Evolutionary conservation across 805 yeast genomes (phyloP), one percentile per base, ranked within the genome.

Genomic region (Schwanniomyces pseudopolymorphus): DNA sequence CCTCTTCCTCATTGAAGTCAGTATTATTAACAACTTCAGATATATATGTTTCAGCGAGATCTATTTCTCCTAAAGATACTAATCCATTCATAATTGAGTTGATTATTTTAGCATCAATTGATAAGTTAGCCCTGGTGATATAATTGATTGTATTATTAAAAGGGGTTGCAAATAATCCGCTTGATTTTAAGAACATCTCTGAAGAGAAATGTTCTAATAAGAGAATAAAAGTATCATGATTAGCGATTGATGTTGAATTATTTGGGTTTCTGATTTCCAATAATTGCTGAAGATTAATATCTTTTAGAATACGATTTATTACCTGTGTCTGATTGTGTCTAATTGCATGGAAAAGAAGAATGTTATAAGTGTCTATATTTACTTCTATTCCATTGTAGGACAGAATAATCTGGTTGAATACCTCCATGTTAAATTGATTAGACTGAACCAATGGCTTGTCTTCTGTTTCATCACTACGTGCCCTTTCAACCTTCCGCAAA

Each of bases 271-370:
- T 21, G 7, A 33, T 24, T 16, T 43, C 33, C 1, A 45, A 40
- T 19, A 41, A 26, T 17, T 35, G 27, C 4, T 14, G 14, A 11
- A 52, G 22, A 19, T 49, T 39, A 20, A 54, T 44, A 10, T 46
- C 39, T 10, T 44, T 33, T 31, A 58, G 7, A 11, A 69, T 55
- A 21, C 62, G 66, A 4, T 54, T 47, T 6, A 62, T 52, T 0
- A 68, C 55, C 1, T 49, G 50, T 11, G 43, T 42, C 24, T 60
- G 47, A 2, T 55, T 46, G 48, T 70, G 69, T 43, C 70, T 53
- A 6, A 66, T 50, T 1, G 72, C 70, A 38, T 53, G 55, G 33
- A 56, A 50, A 10, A 69, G 52, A n/a, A 68, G 52, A 17, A 54
- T 49, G 44, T 67, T 66, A 25, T 50, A 51, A 3, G 62, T 60